Conservation (phyloP, 148 eudicot genomes). For the Amaranthus hypochondriacus region DNA sequence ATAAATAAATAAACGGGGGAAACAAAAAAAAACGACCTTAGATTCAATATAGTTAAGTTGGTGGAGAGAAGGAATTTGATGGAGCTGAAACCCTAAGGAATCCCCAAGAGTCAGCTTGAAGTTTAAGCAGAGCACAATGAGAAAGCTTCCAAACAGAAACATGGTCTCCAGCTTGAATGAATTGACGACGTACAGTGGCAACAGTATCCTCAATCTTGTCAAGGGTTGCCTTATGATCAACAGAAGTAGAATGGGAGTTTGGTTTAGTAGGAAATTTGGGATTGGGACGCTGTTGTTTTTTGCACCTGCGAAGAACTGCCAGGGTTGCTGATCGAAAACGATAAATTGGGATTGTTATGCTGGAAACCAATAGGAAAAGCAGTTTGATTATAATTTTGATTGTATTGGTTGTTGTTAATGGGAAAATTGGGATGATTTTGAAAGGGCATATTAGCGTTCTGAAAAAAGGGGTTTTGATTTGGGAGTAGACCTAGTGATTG, state of each 20-base stretch:
- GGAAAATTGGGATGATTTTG: background rate
- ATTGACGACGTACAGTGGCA: slow-evolving; percentile 29
- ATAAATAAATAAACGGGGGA: background rate
- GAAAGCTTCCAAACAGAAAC: slow-evolving; percentile 71
- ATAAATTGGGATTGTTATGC: background rate
- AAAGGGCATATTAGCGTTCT: slow-evolving; percentile 6
- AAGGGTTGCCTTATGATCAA: slow-evolving; percentile 18
- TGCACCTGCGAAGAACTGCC: background rate
- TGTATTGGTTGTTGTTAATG: background rate
- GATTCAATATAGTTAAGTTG: slow-evolving; percentile 54
- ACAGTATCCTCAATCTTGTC: slow-evolving; percentile 49
- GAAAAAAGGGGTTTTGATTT: slow-evolving; percentile 31
- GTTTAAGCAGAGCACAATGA: slow-evolving; percentile 44
- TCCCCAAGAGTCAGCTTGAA: slow-evolving; percentile 81
- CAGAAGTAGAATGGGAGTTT: background rate
- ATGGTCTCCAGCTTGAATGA: slow-evolving; percentile 39
- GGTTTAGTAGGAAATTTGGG: slow-evolving; percentile 22
- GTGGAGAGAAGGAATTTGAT: slow-evolving; percentile 57
- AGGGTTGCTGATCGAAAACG: slow-evolving; percentile 2
- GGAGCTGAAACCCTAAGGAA: slow-evolving; percentile 59
- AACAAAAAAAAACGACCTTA: slow-evolving; percentile 37
- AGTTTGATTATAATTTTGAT: background rate
- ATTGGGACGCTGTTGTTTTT: background rate
- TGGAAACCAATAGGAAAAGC: background rate
- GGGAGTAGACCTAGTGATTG: background rate